These are phyloP conservation scores for Mucor circinelloides DNA, from an alignment of 371 early-diverging fungal species.

Conservation along the genomic window DNA sequence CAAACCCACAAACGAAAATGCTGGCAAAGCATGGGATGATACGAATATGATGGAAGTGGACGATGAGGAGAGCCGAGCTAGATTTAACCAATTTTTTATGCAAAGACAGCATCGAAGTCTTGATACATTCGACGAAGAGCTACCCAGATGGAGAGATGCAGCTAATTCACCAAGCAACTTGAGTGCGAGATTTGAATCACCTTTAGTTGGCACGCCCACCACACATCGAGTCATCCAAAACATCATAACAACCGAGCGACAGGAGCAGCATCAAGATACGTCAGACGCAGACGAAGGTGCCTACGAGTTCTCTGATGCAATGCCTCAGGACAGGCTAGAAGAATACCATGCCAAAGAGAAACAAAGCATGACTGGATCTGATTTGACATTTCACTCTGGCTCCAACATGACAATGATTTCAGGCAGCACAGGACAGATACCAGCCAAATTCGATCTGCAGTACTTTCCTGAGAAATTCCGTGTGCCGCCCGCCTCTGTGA, in stretches of 20 bases:
- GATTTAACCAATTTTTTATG: neutral
- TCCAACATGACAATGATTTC: slow-evolving; percentile 24
- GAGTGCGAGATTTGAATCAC: neutral
- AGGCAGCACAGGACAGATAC: slow-evolving; percentile 24
- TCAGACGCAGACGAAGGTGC: neutral
- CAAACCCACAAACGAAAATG: neutral
- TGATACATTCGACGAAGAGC: neutral
- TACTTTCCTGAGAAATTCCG: slow-evolving; percentile 38
- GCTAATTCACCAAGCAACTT: slow-evolving; percentile 2
- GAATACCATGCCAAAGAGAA: neutral
- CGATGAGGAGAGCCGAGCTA: slow-evolving; percentile 2
- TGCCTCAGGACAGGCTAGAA: neutral
- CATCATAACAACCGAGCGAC: neutral
- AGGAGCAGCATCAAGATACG: neutral
- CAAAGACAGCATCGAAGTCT: neutral
- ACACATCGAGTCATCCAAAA: neutral
- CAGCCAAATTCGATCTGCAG: slow-evolving; percentile 32
- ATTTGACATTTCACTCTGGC: neutral
- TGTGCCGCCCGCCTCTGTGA: slow-evolving; percentile 39
- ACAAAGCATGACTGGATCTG: neutral
- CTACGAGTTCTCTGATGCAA: slow-evolving; percentile 8
- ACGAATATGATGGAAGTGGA: slow-evolving; percentile 12
- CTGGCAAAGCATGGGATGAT: neutral
- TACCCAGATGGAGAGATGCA: neutral
- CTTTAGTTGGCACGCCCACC: slow-evolving; percentile 4